A percentile compares a stretch with the other conserved stretches of the same genome.
Conservation (phyloP, 192 early-diverging fungal genomes). For the Backusella australiensis region DNA sequence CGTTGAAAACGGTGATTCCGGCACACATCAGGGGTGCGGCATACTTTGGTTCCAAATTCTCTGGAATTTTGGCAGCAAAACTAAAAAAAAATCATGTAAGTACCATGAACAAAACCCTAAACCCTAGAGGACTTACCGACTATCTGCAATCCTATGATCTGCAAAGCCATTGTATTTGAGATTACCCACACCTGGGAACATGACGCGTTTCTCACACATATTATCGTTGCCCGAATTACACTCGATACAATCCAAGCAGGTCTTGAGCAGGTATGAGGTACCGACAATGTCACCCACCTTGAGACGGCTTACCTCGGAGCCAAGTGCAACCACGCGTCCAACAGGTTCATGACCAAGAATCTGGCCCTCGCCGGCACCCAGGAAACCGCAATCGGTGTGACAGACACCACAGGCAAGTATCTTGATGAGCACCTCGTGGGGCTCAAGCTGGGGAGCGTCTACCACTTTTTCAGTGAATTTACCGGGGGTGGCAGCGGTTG, state of each 20-base stretch:
- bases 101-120: too few relatives aligned
- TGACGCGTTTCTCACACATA: slow-evolving; percentile 48
- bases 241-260: slow-evolving; percentile 52
- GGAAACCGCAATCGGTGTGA: background rate
- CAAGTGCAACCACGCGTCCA: slow-evolving; percentile 59
- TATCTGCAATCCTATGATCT: slow-evolving; percentile 38
- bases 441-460: background rate
- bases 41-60: slow-evolving; percentile 45
- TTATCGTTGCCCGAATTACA: slow-evolving; percentile 50
- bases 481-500: background rate
- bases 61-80: slow-evolving; percentile 66
- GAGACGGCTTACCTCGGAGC: slow-evolving; percentile 49
- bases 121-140: slow-evolving; percentile 9
- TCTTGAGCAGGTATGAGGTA: slow-evolving; percentile 45
- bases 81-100: background rate
- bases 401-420: background rate
- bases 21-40: slow-evolving; percentile 83
- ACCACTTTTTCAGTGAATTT: background rate
- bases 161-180: slow-evolving; percentile 56
- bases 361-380: background rate
- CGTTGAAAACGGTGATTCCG: slow-evolving; percentile 72
- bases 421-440: background rate
- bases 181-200: slow-evolving; percentile 48
- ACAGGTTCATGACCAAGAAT: slow-evolving; percentile 66
- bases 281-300: slow-evolving; percentile 64